Evolutionary conservation across 2,329 filamentous ascomycete species (phyloP).

Genomic region (Penicillium sp.): DNA sequence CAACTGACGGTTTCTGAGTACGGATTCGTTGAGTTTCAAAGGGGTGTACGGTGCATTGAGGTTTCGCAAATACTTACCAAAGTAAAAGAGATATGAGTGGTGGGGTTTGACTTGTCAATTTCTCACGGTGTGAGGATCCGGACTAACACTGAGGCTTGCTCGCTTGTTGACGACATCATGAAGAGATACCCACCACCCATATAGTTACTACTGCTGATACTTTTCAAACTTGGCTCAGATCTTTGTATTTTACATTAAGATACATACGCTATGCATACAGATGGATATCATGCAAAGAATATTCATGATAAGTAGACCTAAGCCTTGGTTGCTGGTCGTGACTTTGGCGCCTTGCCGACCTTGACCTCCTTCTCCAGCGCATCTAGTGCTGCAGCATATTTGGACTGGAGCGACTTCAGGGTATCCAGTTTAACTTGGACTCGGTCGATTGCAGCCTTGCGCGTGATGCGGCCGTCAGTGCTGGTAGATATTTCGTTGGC

Average conservation of each 20-base stretch:
- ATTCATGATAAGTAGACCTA: neutral
- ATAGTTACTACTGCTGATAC: too few species aligned
- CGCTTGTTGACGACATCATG: too few species aligned
- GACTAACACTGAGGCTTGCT: conserved; percentile 21
- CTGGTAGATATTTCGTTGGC: conserved; percentile 72
- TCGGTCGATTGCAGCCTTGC: conserved; percentile 29
- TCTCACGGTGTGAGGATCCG: conserved; percentile 33
- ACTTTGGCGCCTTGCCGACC: conserved; percentile 9
- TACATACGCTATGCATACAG: conserved; percentile 13
- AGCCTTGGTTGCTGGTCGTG: neutral
- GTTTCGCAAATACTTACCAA: conserved; percentile 11
- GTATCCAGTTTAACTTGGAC: conserved; percentile 32
- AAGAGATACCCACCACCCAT: too few species aligned
- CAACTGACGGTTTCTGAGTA: conserved; percentile 26
- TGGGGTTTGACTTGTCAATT: conserved; percentile 28
- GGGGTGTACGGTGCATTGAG: neutral
- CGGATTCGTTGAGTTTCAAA: neutral
- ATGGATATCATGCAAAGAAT: neutral
- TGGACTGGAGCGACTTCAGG: conserved; percentile 28
- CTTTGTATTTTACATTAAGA: neutral
- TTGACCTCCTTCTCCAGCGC: conserved; percentile 40
- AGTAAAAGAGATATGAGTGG: conserved; percentile 30
- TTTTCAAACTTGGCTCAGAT: neutral
- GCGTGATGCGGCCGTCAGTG: conserved; percentile 33
- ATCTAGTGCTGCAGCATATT: conserved; percentile 37